Evolutionary conservation across 768 basidiomycete species (phyloP).

Genomic region (Bullera alba): DNA sequence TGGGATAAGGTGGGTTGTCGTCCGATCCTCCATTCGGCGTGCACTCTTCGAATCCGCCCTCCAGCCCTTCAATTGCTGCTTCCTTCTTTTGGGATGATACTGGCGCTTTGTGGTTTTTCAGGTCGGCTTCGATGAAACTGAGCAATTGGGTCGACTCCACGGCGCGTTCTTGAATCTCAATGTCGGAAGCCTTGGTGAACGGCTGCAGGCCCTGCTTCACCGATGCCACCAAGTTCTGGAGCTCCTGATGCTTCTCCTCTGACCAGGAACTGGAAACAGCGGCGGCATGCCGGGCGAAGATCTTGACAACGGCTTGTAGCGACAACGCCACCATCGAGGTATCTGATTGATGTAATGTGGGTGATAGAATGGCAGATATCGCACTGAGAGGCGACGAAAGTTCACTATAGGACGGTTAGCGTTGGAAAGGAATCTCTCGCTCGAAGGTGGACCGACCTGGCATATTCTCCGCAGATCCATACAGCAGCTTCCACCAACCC

Average conservation of each 20-base stretch:
- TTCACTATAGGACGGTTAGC: background rate
- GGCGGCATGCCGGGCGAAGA: constrained; percentile 78
- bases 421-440: background rate
- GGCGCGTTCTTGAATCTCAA: constrained; percentile 82
- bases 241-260: constrained; percentile 60
- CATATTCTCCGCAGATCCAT: constrained; percentile 94
- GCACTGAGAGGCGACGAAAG: constrained; percentile 41
- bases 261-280: constrained; percentile 72
- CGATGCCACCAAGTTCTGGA: constrained; percentile 59
- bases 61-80: constrained; percentile 24
- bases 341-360: constrained; percentile 52
- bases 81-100: background rate
- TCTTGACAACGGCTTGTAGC: constrained; percentile 73
- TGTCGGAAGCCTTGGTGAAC: constrained; percentile 59
- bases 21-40: constrained; percentile 23
- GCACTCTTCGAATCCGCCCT: constrained; percentile 47
- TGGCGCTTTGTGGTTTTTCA: constrained; percentile 25
- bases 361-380: constrained; percentile 55
- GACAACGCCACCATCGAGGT: constrained; percentile 65
- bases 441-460: constrained; percentile 54
- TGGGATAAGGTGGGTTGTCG: constrained; percentile 63
- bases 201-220: constrained; percentile 57
- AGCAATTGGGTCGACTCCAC: constrained; percentile 31
- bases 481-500: constrained; percentile 90
- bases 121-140: constrained; percentile 32